Evolutionary conservation across 2,329 filamentous ascomycete species (phyloP).

Genomic region (Arthrobotrys sphaeroides): DNA sequence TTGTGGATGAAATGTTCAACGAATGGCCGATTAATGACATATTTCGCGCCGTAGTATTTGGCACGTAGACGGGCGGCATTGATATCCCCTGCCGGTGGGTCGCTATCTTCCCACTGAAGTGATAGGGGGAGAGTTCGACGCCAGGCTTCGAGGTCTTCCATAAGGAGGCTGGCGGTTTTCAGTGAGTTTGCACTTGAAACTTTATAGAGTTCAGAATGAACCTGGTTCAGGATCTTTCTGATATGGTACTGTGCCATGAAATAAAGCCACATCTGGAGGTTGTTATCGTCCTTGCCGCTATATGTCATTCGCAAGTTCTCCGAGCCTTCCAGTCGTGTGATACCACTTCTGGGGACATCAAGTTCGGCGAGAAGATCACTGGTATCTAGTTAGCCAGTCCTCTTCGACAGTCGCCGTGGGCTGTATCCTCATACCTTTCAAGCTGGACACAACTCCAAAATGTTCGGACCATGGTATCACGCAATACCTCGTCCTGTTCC

Average conservation of each 20-base stretch:
- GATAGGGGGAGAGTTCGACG: constrained; percentile 54
- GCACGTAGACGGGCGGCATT: constrained; percentile 84
- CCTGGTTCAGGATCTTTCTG: constrained; percentile 71
- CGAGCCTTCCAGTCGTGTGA: constrained; percentile 67
- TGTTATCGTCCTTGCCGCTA: constrained; percentile 58
- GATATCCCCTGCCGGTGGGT: constrained; percentile 78
- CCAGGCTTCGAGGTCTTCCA: constrained; percentile 59
- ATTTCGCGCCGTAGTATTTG: constrained; percentile 92
- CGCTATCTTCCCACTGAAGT: constrained; percentile 70
- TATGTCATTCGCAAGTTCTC: constrained; percentile 61
- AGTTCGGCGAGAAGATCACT: constrained; percentile 94
- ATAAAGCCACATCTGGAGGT: constrained; percentile 61
- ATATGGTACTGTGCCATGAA: constrained; percentile 73
- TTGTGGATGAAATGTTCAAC: constrained; percentile 70
- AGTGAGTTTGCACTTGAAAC: constrained; percentile 54
- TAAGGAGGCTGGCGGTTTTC: constrained; percentile 58
- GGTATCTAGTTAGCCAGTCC: constrained; percentile 50
- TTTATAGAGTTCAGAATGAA: constrained; percentile 66
- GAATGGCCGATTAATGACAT: constrained; percentile 87
- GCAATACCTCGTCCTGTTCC: constrained; percentile 63
- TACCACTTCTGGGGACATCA: constrained; percentile 70
- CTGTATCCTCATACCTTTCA: constrained; percentile 75
- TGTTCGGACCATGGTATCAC: constrained; percentile 76
- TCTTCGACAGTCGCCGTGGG: not conserved
- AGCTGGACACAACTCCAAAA: constrained; percentile 96